A percentile compares a stretch with the other conserved stretches of the same genome.
These are phyloP conservation scores for Circinella minor DNA, from an alignment of 371 early-diverging fungal species.

Conservation along the genomic window DNA sequence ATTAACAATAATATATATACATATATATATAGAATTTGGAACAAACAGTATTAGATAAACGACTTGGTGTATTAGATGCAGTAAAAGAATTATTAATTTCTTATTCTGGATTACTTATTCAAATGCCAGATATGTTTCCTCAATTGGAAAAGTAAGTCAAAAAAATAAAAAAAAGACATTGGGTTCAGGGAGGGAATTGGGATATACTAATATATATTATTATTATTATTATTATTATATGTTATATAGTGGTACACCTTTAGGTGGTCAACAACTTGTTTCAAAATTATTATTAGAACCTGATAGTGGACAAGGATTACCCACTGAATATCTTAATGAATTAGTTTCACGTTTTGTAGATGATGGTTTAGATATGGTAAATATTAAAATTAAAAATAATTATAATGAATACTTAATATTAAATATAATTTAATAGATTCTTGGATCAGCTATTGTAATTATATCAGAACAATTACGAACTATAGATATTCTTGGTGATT, in stretches of 20 bases:
- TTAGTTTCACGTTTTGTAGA: slow-evolving; percentile 58
- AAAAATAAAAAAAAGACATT: no score
- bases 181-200: neutral
- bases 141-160: slow-evolving; percentile 62
- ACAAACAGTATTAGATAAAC: slow-evolving; percentile 53
- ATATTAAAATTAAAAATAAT: neutral
- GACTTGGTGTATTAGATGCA: slow-evolving; percentile 63
- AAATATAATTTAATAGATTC: slow-evolving; percentile 35
- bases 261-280: slow-evolving; percentile 55
- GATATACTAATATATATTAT: slow-evolving; percentile 13
- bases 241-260: slow-evolving; percentile 22
- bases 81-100: slow-evolving; percentile 71
- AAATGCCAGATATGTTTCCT: slow-evolving; percentile 91
- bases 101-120: slow-evolving; percentile 84
- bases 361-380: slow-evolving; percentile 65
- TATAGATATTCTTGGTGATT: slow-evolving; percentile 62
- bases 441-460: slow-evolving; percentile 54
- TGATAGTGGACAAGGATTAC: slow-evolving; percentile 53
- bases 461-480: slow-evolving; percentile 46
- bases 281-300: slow-evolving; percentile 50
- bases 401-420: neutral
- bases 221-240: slow-evolving; percentile 25
- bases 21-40: slow-evolving; percentile 55
- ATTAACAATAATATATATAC: neutral
- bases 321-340: slow-evolving; percentile 56